phyloP scores from a whole-genome alignment of 768 basidiomycete species.

The Hebeloma cylindrosporum region DNA sequence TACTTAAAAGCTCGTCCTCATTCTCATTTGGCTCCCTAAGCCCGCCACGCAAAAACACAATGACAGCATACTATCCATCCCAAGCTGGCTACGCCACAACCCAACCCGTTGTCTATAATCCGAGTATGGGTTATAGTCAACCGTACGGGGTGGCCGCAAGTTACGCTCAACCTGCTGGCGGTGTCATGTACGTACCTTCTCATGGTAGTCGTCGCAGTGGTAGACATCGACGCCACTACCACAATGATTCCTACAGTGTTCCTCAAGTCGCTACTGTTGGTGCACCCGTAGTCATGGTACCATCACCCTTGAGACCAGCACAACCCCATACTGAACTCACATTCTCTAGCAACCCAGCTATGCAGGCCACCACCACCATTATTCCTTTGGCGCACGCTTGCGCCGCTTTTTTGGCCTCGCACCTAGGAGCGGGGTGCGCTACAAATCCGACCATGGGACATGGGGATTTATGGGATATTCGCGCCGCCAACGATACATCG shows the following conservation, averaged over 20 bases:
- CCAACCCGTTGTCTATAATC: slow-evolving; percentile 34
- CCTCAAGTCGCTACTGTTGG: slow-evolving; percentile 25
- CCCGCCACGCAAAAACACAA: slow-evolving; percentile 16
- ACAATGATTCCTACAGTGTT: slow-evolving; percentile 22
- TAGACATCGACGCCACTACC: slow-evolving; percentile 27
- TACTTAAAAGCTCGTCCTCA: slow-evolving; percentile 12
- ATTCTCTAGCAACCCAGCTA: not conserved
- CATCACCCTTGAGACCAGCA: not conserved
- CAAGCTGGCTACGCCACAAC: slow-evolving; percentile 31
- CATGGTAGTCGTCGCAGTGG: slow-evolving; percentile 25
- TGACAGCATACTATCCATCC: slow-evolving; percentile 41
- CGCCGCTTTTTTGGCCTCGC: slow-evolving; percentile 56
- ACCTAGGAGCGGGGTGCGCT: slow-evolving; percentile 38
- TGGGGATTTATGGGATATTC: slow-evolving; percentile 62
- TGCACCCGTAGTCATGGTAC: slow-evolving; percentile 31
- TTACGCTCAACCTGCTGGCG: slow-evolving; percentile 29
- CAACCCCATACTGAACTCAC: not conserved
- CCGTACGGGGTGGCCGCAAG: slow-evolving; percentile 23
- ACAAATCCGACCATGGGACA: slow-evolving; percentile 42
- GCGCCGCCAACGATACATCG: slow-evolving; percentile 47
- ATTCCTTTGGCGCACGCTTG: slow-evolving; percentile 45
- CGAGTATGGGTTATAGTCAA: slow-evolving; percentile 24
- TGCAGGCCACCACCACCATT: slow-evolving; percentile 26
- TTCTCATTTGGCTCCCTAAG: slow-evolving; percentile 7
- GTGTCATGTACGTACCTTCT: slow-evolving; percentile 33